Evolutionary conservation across 1,139 yeast species (phyloP), one percentile per base, ranked within the genome.

Genomic region (Lodderomyces beijingensis): DNA sequence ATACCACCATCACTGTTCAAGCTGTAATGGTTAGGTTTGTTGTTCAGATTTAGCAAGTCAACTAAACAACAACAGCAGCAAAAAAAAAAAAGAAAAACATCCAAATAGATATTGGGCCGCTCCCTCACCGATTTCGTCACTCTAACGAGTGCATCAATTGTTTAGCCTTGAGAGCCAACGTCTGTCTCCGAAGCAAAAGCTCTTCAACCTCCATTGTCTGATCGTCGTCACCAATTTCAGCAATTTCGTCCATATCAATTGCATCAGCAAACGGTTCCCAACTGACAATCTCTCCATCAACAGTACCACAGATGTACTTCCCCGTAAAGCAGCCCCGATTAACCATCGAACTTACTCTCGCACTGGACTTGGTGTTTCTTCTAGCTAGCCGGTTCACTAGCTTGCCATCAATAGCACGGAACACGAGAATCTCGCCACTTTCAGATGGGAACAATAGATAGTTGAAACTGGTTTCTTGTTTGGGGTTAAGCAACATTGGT

Each of bases 401-500:
- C 42, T 76, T 78, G 1, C 95, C 95, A 39, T 79, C 82, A 4
- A 66, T 55, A 0, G 78, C 65, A 16, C 85, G 65, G 44, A 70
- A 81, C 30, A 86, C 68, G 31, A 80, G 70, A 0, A 88, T 58
- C 45, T 87, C 95, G 4, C 94, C 93, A 39, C 71, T 79, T 49
- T 88, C 96, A 0, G 91, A 73, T 3, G 93, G 87, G 45, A 77
- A 77, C 51, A 86, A 60, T 27, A 85, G 53, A 47, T 76, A 70
- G 39, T 77, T 82, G 24, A 71, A 49, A 37, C 70, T 75, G 14
- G 74, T 61, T 55, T 77, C 80, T 11, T 49, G 39, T 1, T 52
- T 44, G 3, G 76, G 70, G 33, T 67, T 73, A 3, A 74, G 46
- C 18, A 67, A 51, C 35, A 74, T 48, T 4, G 76, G 73, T 0